Base-by-base conservation (phyloP, 805 yeast species). In the Yamadazyma olivae region DNA sequence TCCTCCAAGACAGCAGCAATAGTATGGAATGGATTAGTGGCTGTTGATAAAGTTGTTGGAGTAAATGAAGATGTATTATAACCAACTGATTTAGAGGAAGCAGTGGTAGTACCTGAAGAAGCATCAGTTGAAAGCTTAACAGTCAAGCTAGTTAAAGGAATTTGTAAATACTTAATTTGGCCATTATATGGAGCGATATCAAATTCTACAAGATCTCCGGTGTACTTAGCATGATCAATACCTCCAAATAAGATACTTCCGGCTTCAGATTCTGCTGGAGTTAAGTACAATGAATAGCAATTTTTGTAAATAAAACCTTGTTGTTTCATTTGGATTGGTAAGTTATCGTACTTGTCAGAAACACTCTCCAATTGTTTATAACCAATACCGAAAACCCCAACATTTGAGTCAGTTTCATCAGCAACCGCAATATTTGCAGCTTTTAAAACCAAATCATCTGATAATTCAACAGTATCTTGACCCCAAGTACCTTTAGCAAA, bases 271-370 rank as follows among this genome's bases (percentile, higher is more conserved):
- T 45, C 51, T 3, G 46, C 39, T 1, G 54, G 40, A 31, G 56
- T 50, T 49, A 67, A 59, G 43, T 57, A 67, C 38, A 67, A 55
- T 13, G 70, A 63, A 49, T 67, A 67, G 22, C 62, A 60, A 23
- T 43, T 44, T 38, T 56, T 61, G 25, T 61, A 48, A 43, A 63
- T 66, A 30, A 48, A 38, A 5, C 73, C 72, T 36, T 56, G 56
- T 15, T 50, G 45, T 41, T 61, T 58, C 56, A 67, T 52, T 24
- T 53, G 54, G 22, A 49, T 41, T 3, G 73, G 73, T 26, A 65
- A 46, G 40, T 65, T 67, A 36, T 52, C 51, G 40, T 67, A 67
- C 6, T 19, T 19, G 10, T 30, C 24, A 3, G 17, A 17, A 16
- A 44, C 13, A 28, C 40, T 35, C 36, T 50, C 54, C 8, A 43